Base-by-base conservation (phyloP, 2,329 filamentous ascomycete species). In the Phyllachora maydis region DNA sequence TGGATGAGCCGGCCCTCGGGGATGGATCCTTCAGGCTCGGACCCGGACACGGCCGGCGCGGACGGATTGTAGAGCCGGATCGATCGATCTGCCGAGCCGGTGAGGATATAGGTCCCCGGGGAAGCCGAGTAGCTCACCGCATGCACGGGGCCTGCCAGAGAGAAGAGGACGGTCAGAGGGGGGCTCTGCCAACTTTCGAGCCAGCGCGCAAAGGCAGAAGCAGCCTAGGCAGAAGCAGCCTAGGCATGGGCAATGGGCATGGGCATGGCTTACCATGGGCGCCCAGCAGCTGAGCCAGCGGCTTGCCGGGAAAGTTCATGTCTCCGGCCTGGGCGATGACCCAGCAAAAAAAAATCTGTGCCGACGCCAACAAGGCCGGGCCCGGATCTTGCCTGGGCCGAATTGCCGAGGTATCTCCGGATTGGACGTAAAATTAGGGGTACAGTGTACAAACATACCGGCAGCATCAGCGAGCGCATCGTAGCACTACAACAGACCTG, bases 21-120 rank as follows among this genome's bases (percentile, higher is more conserved):
- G 5, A 52, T 23, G 14, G 30, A 17, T 4, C 18, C 3, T 11
- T 14, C 13, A 31, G 2, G 33, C 18, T 3, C 33, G 22, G 18
- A 34, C 34, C 18, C 46, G 38, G 22, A 33, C 41, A 18, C 34
- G 47, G 37, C 26, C 19, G 43, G 28, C 6, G 29, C 13, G 12
- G 30, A 30, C 2, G 76, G 74, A 47, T 92, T 92, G 55, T 82
- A 90, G 19, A 93, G 71, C 27, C 83, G 72, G 43, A 93, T 70
- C 10, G 67, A 62, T 31, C 82, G 77, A 56, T 93, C 85, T 24
- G 78, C 65, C 16, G 74, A 81, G 39, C 85, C 83, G 17, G 81
- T 82, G 28, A 95, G 65, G 42, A 93, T 64, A 40, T 81, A 81
- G 4, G 70, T 73, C 19, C 72, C 73, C 10, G 73, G 66, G 8